These are phyloP conservation scores for Pelargonium nanum DNA, from an alignment of 345 rosid genomes.

Conservation along the genomic window DNA sequence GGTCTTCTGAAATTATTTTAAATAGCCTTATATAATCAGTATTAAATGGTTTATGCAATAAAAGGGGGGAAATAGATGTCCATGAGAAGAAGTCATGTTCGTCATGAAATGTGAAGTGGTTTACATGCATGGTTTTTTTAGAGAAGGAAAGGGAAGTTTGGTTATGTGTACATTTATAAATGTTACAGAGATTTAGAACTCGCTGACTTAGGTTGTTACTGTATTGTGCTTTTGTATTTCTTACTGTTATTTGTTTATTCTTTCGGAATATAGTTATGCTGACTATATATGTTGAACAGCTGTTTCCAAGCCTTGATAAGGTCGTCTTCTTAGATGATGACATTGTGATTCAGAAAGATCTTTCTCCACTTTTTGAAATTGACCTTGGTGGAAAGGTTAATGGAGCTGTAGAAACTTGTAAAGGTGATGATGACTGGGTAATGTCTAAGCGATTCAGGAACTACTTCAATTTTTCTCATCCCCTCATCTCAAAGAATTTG, in stretches of 20 bases:
- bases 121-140: too few species aligned
- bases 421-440: not conserved
- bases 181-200: too few species aligned
- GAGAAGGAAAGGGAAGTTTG: too few species aligned
- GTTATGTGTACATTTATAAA: too few species aligned
- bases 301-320: conserved; percentile 48
- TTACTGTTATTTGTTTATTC: not conserved
- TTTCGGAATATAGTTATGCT: not conserved
- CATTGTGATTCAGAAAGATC: conserved; percentile 58
- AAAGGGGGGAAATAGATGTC: too few species aligned
- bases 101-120: too few species aligned
- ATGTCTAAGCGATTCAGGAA: conserved; percentile 40
- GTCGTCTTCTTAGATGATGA: conserved; percentile 61
- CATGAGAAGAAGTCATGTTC: too few species aligned
- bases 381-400: conserved; percentile 56
- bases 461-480: conserved; percentile 45
- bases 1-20: too few species aligned
- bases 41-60: too few species aligned
- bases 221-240: not conserved
- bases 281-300: conserved; percentile 1
- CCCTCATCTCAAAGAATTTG: conserved; percentile 24
- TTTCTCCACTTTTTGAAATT: conserved; percentile 33
- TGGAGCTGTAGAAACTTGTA: conserved; percentile 62
- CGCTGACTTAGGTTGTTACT: not conserved
- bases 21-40: too few species aligned